phyloP scores from a whole-genome alignment of 2,329 filamentous ascomycete genomes.

The Hypomyces rosellus region DNA sequence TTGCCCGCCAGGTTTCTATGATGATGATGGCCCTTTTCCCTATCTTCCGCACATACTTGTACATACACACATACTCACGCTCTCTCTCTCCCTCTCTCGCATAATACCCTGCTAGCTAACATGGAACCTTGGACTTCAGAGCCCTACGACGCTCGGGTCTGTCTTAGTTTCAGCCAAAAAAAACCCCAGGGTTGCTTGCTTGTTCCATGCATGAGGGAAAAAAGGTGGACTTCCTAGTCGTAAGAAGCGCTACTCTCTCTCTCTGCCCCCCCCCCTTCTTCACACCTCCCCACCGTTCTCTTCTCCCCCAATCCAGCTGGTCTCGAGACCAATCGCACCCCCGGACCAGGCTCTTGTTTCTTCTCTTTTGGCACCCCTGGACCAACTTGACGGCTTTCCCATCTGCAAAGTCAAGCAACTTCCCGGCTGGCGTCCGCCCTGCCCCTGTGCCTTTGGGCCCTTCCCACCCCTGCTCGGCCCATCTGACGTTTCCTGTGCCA shows the following conservation, averaged over 20 bases:
- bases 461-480: conserved; percentile 13
- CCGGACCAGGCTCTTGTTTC: conserved; percentile 18
- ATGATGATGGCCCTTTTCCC: background rate
- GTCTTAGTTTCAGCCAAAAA: conserved; percentile 7
- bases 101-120: no score
- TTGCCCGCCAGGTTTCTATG: no score
- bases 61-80: no score
- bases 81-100: no score
- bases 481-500: conserved; percentile 23
- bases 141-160: conserved; percentile 9
- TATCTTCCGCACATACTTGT: background rate
- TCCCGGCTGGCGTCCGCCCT: conserved; percentile 24
- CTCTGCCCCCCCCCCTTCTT: conserved; percentile 18
- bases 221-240: background rate
- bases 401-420: conserved; percentile 17
- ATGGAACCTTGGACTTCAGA: background rate
- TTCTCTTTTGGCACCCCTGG: conserved; percentile 16
- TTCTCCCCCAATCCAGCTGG: conserved; percentile 12
- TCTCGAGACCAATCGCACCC: conserved; percentile 13
- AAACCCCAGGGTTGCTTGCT: conserved; percentile 7
- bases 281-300: conserved; percentile 16
- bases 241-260: background rate
- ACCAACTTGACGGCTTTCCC: conserved; percentile 6
- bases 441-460: conserved; percentile 20
- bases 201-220: conserved; percentile 6